Evolutionary conservation across 306 rosid genomes (phyloP).

Genomic region (Pyrus communis): DNA sequence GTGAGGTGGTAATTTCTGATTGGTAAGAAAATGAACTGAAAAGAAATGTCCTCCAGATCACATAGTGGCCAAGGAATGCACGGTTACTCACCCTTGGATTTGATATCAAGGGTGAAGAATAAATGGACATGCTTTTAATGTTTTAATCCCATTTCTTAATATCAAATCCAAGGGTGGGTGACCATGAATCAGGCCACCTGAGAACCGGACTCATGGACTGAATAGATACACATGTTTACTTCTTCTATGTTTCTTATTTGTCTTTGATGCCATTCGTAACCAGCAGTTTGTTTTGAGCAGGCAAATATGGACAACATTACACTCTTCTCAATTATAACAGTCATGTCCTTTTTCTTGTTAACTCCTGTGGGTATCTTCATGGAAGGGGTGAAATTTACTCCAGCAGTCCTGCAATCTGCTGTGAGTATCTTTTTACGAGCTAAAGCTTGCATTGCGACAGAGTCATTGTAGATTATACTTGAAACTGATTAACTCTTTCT

Average conservation of each 20-base stretch:
- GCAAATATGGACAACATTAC: conserved; percentile 87
- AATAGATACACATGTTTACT: background rate
- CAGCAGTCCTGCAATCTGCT: conserved; percentile 59
- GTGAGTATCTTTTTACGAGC: conserved; percentile 45
- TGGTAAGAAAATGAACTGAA: background rate
- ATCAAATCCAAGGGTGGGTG: background rate
- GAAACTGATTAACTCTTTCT: background rate
- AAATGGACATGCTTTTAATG: background rate
- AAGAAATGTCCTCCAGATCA: background rate
- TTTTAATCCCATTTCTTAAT: background rate
- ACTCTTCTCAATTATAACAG: conserved; percentile 85
- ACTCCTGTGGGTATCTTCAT: conserved; percentile 56
- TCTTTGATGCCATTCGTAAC: conserved; percentile 9
- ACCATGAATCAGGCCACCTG: background rate
- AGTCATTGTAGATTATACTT: conserved; percentile 11
- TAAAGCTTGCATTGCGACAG: background rate
- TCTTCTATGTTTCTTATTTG: background rate
- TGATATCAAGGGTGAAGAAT: background rate
- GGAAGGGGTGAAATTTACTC: conserved; percentile 88
- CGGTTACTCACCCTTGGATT: background rate
- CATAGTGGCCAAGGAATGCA: background rate
- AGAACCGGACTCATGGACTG: background rate
- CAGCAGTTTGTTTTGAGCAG: conserved; percentile 40
- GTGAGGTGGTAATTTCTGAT: background rate
- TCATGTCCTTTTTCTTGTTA: conserved; percentile 81